Evolutionary conservation across 129 eudicot genomes (phyloP), one percentile per base, ranked within the genome.

Genomic region (Flaveria trinervia): DNA sequence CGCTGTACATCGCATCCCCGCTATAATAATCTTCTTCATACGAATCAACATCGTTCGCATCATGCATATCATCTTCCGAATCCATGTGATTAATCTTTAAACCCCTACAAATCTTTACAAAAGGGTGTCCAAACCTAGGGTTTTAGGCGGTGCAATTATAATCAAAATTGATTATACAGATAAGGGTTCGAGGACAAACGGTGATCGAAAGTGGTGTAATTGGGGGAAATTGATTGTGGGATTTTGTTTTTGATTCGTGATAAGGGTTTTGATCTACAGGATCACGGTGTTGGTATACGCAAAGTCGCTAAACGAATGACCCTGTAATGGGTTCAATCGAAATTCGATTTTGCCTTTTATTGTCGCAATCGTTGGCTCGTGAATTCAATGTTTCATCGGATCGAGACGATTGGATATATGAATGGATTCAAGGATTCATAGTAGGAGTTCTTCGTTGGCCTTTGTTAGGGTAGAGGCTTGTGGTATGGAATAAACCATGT

Each of bases 41-140:
- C 11, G 79, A 86, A 59, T 85, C 92, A 30, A 74, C 73, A 71
- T 83, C 92, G 78, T 88, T 68, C 20, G 90, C 90, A 60, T 88
- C 93, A 74, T 86, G 90, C 93, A 89, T 89, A 76, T 89, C 90
- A 17, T 89, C 94, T 54, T 89, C 94, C 8, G 94, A 89, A 71
- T 84, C 94, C 94, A 89, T 14, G 0, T 68, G 65, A 33, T 8
- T 10, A 10, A 45, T 1, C 41, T 4, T 36, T 36, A 68, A 70
- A 59, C 68, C 80, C 83, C 81, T 83, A 74, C 43, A 45, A 65
- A 18, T 50, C 45, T 16, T 11, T 36, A 75, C 73, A 65, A 65
- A 59, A n/a, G 14, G 75, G 59, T 20, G 68, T 36, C 59, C 41
- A 77, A 67, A 59, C 71, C 82, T 78, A 78, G 82, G 82, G 82